Base-by-base conservation (phyloP, 2,329 filamentous ascomycete species). In the Sphaerostilbella broomeana region DNA sequence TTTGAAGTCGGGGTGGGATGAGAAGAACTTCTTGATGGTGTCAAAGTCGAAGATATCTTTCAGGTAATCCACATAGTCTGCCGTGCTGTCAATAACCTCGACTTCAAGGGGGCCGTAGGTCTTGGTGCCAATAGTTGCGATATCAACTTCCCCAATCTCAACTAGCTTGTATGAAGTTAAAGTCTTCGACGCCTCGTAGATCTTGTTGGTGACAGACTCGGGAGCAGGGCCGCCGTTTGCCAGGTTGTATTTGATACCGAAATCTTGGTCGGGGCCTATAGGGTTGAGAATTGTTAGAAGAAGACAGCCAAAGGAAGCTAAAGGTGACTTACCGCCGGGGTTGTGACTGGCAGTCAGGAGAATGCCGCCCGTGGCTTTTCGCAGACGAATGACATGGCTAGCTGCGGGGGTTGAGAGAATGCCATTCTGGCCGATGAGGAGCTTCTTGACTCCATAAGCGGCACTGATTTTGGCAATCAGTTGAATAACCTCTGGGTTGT, bases 171-270 rank as follows among this genome's bases (percentile, higher is more conserved):
- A 98, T 35, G 84, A 87, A 30, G 79, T 86, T 53, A 98, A 75
- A 48, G 75, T 80, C 75, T 95, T 97, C 53, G 90, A 90, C 46
- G 81, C 79, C 55, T 90, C 86, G 70, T 78, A 97, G 63, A 98
- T 97, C 72, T 94, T 95, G 79, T 98, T 94, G 52, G 92, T 98
- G 51, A 98, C 86, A 39, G 85, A 83, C 67, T 98, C 92, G 43
- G 92, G 92, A 41, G 92, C 92, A 29, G 92, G 92, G 41, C 89
- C 92, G 55, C 92, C 92, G 59, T 98, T 97, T 63, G 87, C 74
- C 44, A 98, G 75, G 75, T 98, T 98, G 78, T 98, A 98, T 73
- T 98, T 98, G 81, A 98, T 98, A 54, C 92, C 92, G 56, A 98
- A 98, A 68, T 98, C 92, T 62, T 92, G 84, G 53, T 79, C 84